These are phyloP conservation scores for Boechera divaricarpa DNA, from an alignment of 345 rosid genomes.

Conservation along the genomic window DNA sequence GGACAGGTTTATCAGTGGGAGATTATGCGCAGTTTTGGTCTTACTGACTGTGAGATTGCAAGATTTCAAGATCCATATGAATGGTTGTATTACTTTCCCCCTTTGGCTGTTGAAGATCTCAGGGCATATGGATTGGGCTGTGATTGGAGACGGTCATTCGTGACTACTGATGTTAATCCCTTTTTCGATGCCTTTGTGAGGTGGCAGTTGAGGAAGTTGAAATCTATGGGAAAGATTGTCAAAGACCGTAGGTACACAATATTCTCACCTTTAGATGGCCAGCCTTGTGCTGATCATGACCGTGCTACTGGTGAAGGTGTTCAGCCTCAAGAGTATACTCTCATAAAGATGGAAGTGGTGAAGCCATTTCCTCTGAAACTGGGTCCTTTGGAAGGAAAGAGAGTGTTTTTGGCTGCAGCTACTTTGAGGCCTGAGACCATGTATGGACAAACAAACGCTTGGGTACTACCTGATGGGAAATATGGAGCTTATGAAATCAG, in stretches of 20 bases:
- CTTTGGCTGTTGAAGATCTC: conserved; percentile 73
- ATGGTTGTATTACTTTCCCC: conserved; percentile 85
- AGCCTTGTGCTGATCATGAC: conserved; percentile 97
- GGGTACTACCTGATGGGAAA: conserved; percentile 94
- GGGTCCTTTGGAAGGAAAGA: conserved; percentile 70
- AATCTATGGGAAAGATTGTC: conserved; percentile 82
- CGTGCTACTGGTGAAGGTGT: conserved; percentile 96
- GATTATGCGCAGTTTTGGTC: conserved; percentile 96
- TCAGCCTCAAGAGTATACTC: conserved; percentile 91
- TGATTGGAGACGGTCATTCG: conserved; percentile 93
- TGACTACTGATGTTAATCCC: conserved; percentile 81
- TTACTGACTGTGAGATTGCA: conserved; percentile 69
- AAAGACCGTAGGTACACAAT: conserved; percentile 83
- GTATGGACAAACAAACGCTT: conserved; percentile 97
- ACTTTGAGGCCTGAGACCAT: conserved; percentile 97
- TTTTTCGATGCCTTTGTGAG: conserved; percentile 78
- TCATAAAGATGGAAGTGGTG: conserved; percentile 87
- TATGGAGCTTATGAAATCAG: conserved; percentile 93
- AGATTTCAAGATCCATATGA: conserved; percentile 75
- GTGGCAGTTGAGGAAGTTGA: conserved; percentile 96
- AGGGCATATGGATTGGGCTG: conserved; percentile 89
- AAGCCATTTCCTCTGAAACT: conserved; percentile 75
- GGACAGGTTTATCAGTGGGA: conserved; percentile 89
- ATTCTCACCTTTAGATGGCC: conserved; percentile 92
- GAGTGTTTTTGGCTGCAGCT: conserved; percentile 82